Evolutionary conservation across 768 basidiomycete species (phyloP), one percentile per base, ranked within the genome.

Genomic region (Antrodiella citrinella): DNA sequence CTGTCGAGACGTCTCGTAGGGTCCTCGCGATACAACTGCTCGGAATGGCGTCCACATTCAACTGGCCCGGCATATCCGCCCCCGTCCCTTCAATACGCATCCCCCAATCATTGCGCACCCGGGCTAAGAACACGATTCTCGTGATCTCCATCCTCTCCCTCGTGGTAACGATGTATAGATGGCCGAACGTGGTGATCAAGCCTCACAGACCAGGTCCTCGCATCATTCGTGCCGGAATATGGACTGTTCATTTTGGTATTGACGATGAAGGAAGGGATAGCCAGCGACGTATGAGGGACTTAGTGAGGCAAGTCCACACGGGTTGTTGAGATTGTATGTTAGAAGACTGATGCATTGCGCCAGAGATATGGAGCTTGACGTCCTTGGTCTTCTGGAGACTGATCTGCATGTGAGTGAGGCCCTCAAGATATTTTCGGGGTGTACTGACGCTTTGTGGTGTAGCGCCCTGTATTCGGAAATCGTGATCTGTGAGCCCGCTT

Each of bases 191-290:
- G 0, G 63, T 73, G 15, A 78, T 82, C 0, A 65, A 61, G 21
- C 82, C 87, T 2, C 81, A 79, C 65, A 80, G 80, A 48, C 67
- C 80, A 22, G 80, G 78, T 2, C 73, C 81, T 13, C 71, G 86
- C 24, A 73, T 87, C n/a, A 69, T 92, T 40, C 84, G 81, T 18
- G 82, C 86, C 3, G 91, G 87, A 2, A 90, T 94, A 23, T 94
- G 91, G 91, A 91, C 92, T 0, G 74, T 95, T 21, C 92, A 95
- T 64, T 95, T 95, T 61, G 92, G 92, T 0, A 70, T 83, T 18
- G 80, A 91, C 65, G 81, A 87, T 54, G 78, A 76, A 40, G 82
- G 86, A 2, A 65, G 78, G 53, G 87, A 90, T 57, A 88, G 86
- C 59, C 86, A 87, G 62, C 64, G 75, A 39, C 70, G 82, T 3